Conservation (phyloP, 768 basidiomycete genomes). For the Asterophora parasitica region DNA sequence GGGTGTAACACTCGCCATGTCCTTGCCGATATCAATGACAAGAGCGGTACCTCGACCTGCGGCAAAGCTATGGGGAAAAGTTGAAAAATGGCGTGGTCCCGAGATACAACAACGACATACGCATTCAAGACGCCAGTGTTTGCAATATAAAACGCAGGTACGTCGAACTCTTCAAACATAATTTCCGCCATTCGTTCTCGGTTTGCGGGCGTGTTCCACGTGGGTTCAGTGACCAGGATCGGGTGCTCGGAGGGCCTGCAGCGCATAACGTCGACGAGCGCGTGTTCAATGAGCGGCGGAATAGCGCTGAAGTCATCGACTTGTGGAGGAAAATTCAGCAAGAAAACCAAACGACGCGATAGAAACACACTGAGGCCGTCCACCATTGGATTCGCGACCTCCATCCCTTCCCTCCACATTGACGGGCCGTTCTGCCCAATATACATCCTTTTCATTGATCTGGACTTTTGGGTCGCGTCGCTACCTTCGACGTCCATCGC, state of each 20-base stretch:
- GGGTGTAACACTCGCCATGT: conserved; percentile 87
- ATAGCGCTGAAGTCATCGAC: conserved; percentile 77
- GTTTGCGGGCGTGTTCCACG: conserved; percentile 94
- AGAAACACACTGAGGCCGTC: conserved; percentile 75
- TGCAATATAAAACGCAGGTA: conserved; percentile 94
- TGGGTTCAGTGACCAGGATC: conserved; percentile 87
- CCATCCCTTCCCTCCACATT: conserved; percentile 88
- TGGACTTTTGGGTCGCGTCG: conserved; percentile 28
- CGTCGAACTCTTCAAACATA: conserved; percentile 94
- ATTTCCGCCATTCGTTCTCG: conserved; percentile 94
- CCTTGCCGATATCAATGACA: conserved; percentile 90
- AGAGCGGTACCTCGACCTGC: conserved; percentile 97
- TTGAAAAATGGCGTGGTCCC: conserved; percentile 1
- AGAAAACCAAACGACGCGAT: background rate
- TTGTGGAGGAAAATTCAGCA: conserved; percentile 21
- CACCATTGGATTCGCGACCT: conserved; percentile 74
- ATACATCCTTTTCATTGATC: conserved; percentile 54
- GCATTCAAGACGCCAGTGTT: conserved; percentile 93
- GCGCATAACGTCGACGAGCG: conserved; percentile 70
- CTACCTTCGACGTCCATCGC: conserved; percentile 44
- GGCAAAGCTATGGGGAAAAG: conserved; percentile 62
- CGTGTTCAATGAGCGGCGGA: conserved; percentile 67
- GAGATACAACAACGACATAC: conserved; percentile 39
- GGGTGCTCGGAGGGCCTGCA: conserved; percentile 83
- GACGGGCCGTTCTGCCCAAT: conserved; percentile 87